A percentile compares a stretch with the other conserved stretches of the same genome.
Evolutionary conservation across 257 asterid genomes (phyloP).

Genomic region (Plantago major): DNA sequence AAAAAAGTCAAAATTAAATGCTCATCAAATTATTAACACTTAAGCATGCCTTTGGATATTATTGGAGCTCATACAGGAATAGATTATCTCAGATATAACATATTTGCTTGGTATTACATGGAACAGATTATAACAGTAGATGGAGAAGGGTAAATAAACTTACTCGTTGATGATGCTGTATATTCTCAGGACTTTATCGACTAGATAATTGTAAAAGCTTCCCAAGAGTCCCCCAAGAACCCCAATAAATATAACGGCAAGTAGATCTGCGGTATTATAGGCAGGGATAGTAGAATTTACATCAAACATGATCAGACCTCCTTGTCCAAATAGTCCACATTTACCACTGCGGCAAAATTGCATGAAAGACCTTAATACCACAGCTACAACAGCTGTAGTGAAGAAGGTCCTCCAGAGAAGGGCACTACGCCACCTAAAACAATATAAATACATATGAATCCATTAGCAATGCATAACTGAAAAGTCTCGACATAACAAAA

Average conservation of each 20-base stretch:
- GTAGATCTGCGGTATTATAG: slow-evolving; percentile 60
- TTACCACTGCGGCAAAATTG: slow-evolving; percentile 62
- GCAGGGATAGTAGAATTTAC: slow-evolving; percentile 54
- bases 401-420: slow-evolving; percentile 97
- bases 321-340: slow-evolving; percentile 93
- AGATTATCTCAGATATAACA: not conserved
- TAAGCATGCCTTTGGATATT: not conserved
- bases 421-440: slow-evolving; percentile 97
- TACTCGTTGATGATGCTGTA: slow-evolving; percentile 88
- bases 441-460: slow-evolving; percentile 2
- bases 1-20: too few species aligned
- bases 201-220: slow-evolving; percentile 75
- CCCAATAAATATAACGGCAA: slow-evolving; percentile 76
- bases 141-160: slow-evolving; percentile 22
- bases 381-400: slow-evolving; percentile 93
- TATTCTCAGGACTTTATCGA: slow-evolving; percentile 76
- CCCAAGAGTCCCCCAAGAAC: slow-evolving; percentile 88
- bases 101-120: not conserved
- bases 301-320: slow-evolving; percentile 92
- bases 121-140: not conserved
- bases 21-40: too few species aligned
- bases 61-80: not conserved
- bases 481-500: not conserved
- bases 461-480: too few species aligned
- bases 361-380: slow-evolving; percentile 66